These are phyloP conservation scores for Lantana camara DNA, from an alignment of 257 asterid species.

Conservation along the genomic window DNA sequence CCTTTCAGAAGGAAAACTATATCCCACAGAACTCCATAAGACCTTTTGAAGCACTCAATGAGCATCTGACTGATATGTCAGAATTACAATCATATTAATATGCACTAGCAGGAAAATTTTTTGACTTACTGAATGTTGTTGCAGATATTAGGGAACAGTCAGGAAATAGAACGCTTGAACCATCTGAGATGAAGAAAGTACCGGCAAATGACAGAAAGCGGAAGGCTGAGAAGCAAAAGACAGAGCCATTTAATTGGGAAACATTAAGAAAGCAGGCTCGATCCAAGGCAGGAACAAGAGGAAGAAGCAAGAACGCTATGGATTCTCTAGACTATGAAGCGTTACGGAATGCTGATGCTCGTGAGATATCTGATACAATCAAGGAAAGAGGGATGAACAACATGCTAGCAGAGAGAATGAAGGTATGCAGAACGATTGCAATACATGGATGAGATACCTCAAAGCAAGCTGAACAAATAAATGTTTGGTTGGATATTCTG, in stretches of 20 bases:
- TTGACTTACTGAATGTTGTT: slow-evolving; percentile 25
- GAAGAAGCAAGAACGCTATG: slow-evolving; percentile 56
- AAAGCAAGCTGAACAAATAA: slow-evolving; percentile 2
- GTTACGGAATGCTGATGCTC: slow-evolving; percentile 52
- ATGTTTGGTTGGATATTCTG: slow-evolving; percentile 35
- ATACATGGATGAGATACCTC: background rate
- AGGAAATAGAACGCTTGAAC: too few relatives aligned
- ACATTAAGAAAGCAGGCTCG: slow-evolving; percentile 53
- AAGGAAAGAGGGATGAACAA: slow-evolving; percentile 76
- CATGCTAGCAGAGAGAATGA: slow-evolving; percentile 72
- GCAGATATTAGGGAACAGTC: slow-evolving; percentile 35
- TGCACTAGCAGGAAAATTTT: background rate
- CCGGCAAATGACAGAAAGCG: slow-evolving; percentile 49
- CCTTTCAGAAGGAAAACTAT: slow-evolving; percentile 37
- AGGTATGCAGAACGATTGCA: slow-evolving; percentile 44
- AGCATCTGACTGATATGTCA: slow-evolving; percentile 44
- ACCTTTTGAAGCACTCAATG: slow-evolving; percentile 41
- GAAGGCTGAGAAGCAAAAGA: slow-evolving; percentile 49
- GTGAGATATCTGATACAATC: slow-evolving; percentile 52
- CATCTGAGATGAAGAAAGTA: too few relatives aligned
- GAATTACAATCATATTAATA: slow-evolving; percentile 16
- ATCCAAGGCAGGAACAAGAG: slow-evolving; percentile 40
- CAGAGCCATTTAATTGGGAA: slow-evolving; percentile 63
- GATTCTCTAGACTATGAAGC: slow-evolving; percentile 86
- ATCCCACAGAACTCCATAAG: slow-evolving; percentile 29